These are phyloP conservation scores for Chenopodium quinoa DNA, from an alignment of 148 eudicot species.

Conservation along the genomic window DNA sequence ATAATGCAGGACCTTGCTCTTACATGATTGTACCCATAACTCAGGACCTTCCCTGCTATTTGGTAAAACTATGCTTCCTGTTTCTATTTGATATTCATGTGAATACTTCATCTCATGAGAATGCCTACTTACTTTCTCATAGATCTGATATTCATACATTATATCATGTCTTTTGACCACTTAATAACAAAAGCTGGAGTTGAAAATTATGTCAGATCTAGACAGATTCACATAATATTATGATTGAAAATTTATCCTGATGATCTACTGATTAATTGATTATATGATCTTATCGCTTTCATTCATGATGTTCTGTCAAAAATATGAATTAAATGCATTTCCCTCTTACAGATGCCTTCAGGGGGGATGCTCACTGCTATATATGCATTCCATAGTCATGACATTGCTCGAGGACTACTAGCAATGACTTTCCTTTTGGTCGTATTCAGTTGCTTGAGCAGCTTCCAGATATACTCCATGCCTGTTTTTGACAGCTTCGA, in stretches of 20 bases:
- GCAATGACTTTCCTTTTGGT: constrained; percentile 87
- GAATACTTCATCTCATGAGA: not conserved
- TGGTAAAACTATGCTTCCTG: not conserved
- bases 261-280: not conserved
- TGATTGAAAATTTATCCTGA: not conserved
- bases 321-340: not conserved
- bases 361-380: constrained; percentile 86
- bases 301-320: not conserved
- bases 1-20: not conserved
- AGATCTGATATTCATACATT: not conserved
- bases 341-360: constrained; percentile 70
- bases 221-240: not conserved
- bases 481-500: constrained; percentile 97
- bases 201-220: not conserved
- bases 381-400: constrained; percentile 76
- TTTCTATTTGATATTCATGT: not conserved
- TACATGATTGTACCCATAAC: not conserved
- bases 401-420: constrained; percentile 83
- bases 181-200: not conserved
- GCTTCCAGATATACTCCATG: constrained; percentile 99
- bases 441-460: constrained; percentile 94
- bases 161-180: not conserved
- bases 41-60: not conserved
- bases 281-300: not conserved
- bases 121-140: not conserved